phyloP scores from a whole-genome alignment of 2,329 filamentous ascomycete species.

The Hypoxylon sp. region DNA sequence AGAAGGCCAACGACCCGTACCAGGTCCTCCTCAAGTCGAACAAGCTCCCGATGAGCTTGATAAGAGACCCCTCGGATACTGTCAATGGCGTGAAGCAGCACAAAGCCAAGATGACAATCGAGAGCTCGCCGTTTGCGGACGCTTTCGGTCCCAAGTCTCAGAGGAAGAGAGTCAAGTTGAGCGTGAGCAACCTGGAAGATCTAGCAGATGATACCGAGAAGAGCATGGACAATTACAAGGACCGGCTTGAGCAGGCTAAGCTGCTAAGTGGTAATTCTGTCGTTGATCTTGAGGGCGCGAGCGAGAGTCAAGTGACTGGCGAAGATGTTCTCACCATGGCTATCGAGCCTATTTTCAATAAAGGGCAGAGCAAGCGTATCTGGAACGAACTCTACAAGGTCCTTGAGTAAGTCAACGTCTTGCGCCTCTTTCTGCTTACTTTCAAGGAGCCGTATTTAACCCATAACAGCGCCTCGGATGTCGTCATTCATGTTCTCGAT shows the following conservation, averaged over 20 bases:
- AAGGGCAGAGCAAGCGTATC: slow-evolving; percentile 92
- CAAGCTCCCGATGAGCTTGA: slow-evolving; percentile 95
- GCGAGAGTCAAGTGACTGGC: slow-evolving; percentile 52
- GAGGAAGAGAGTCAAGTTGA: slow-evolving; percentile 90
- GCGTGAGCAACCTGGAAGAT: slow-evolving; percentile 83
- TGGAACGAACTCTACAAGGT: slow-evolving; percentile 85
- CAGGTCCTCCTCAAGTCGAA: slow-evolving; percentile 96
- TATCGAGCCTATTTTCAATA: slow-evolving; percentile 89
- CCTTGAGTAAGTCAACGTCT: slow-evolving; percentile 48
- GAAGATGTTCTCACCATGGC: slow-evolving; percentile 69
- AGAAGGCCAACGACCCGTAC: slow-evolving; percentile 90
- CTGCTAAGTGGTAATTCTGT: slow-evolving; percentile 78
- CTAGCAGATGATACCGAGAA: slow-evolving; percentile 83
- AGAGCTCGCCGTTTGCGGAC: slow-evolving; percentile 85
- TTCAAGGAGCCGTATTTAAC: slow-evolving; percentile 4
- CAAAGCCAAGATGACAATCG: slow-evolving; percentile 91
- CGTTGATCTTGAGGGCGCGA: slow-evolving; percentile 60
- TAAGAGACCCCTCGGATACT: slow-evolving; percentile 76
- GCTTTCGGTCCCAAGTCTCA: slow-evolving; percentile 95
- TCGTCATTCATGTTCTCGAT: slow-evolving; percentile 94
- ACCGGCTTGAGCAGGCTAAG: slow-evolving; percentile 81
- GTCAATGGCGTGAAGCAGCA: slow-evolving; percentile 92
- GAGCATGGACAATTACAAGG: slow-evolving; percentile 83
- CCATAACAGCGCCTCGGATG: slow-evolving; percentile 91
- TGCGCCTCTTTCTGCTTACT: not conserved